phyloP scores from a whole-genome alignment of 1,284 basidiomycete genomes.

The Sutorius eximius region DNA sequence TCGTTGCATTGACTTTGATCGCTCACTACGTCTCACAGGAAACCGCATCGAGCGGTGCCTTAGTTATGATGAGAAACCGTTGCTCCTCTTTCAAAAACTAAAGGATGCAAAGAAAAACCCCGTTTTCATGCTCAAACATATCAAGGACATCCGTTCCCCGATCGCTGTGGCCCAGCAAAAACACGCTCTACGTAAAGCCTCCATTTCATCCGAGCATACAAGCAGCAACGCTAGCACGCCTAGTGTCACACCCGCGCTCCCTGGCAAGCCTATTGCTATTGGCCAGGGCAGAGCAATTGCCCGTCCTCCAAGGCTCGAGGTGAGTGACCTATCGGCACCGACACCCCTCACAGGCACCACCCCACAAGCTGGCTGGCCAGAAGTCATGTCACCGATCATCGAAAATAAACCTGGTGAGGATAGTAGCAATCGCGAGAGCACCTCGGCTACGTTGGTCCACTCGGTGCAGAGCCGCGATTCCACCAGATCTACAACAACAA shows the following conservation, averaged over 20 bases:
- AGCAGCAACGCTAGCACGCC: slow-evolving; percentile 22
- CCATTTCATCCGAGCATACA: slow-evolving; percentile 34
- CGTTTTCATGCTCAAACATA: slow-evolving; percentile 98
- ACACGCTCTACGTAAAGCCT: slow-evolving; percentile 80
- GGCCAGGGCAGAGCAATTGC: slow-evolving; percentile 35
- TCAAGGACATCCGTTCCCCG: slow-evolving; percentile 96
- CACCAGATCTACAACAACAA: slow-evolving; percentile 17
- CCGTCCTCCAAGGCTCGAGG: slow-evolving; percentile 66
- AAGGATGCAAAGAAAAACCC: slow-evolving; percentile 98
- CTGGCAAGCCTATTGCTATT: slow-evolving; percentile 27
- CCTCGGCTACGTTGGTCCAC: slow-evolving; percentile 22
- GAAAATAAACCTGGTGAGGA: slow-evolving; percentile 49
- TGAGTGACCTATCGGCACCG: slow-evolving; percentile 49
- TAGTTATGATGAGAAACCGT: slow-evolving; percentile 96
- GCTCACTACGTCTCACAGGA: slow-evolving; percentile 40
- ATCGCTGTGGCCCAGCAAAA: slow-evolving; percentile 95
- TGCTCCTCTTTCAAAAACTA: slow-evolving; percentile 94
- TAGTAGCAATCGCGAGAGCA: slow-evolving; percentile 16
- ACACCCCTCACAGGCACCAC: slow-evolving; percentile 52
- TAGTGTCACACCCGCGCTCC: slow-evolving; percentile 17
- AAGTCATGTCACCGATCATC: slow-evolving; percentile 60
- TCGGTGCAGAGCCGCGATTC: slow-evolving; percentile 19
- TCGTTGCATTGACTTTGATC: not conserved
- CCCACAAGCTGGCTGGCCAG: slow-evolving; percentile 73
- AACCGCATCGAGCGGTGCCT: slow-evolving; percentile 90